Evolutionary conservation across 2,329 filamentous ascomycete species (phyloP).

Genomic region (Cladosporium sp.): DNA sequence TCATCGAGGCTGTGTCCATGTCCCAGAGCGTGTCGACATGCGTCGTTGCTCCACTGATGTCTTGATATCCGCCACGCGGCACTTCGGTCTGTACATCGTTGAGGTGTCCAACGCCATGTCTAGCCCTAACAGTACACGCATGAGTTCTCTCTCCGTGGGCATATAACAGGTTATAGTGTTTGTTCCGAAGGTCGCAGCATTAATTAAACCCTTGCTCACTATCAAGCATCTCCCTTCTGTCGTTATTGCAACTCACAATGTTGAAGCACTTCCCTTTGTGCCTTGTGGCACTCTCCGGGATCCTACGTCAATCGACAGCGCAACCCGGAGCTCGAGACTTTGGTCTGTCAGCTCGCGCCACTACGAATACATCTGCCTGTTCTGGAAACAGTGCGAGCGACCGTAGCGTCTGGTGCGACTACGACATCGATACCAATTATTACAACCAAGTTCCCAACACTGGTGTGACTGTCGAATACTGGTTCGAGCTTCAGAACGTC

Average conservation of each 20-base stretch:
- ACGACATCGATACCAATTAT: slow-evolving; percentile 33
- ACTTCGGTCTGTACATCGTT: too few relatives aligned
- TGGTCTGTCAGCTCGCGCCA: background rate
- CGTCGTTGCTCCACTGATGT: too few relatives aligned
- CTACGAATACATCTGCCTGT: slow-evolving; percentile 13
- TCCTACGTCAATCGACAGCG: background rate
- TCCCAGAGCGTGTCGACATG: too few relatives aligned
- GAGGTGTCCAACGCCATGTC: too few relatives aligned
- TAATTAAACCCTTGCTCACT: background rate
- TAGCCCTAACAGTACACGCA: too few relatives aligned
- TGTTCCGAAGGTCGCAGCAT: background rate
- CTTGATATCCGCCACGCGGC: too few relatives aligned
- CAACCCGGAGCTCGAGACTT: background rate
- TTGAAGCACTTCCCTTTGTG: background rate
- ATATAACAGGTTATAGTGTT: too few relatives aligned
- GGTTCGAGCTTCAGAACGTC: slow-evolving; percentile 40
- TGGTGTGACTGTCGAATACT: slow-evolving; percentile 38
- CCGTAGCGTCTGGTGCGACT: slow-evolving; percentile 29
- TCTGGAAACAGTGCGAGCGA: slow-evolving; percentile 31
- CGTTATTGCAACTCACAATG: background rate
- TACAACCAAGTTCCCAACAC: slow-evolving; percentile 35
- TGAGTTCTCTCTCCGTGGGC: too few relatives aligned
- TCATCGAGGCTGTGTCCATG: too few relatives aligned
- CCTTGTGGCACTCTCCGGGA: background rate
- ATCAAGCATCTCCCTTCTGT: background rate